Evolutionary conservation across 129 eudicot species (phyloP).

Genomic region (Lonicera japonica): DNA sequence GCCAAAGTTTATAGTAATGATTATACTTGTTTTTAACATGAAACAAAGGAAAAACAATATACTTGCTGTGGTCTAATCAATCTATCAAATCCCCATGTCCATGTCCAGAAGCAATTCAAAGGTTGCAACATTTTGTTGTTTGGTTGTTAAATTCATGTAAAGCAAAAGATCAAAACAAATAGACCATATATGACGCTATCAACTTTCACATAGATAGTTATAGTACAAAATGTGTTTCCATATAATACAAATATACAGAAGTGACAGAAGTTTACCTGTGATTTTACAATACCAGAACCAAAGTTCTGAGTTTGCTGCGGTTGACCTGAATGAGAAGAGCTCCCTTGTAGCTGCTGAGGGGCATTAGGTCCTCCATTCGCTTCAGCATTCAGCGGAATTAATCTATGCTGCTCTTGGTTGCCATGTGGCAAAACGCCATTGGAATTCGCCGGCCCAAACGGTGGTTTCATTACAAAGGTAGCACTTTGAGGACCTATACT

Average conservation of each 20-base stretch:
- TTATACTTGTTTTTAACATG: too few species aligned
- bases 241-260: not conserved
- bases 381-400: constrained; percentile 6
- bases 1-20: too few species aligned
- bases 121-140: not conserved
- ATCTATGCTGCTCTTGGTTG: constrained; percentile 29
- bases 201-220: too few species aligned
- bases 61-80: not conserved
- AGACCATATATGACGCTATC: not conserved
- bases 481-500: constrained; percentile 32
- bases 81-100: not conserved
- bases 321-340: constrained; percentile 28
- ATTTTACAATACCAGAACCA: constrained; percentile 16
- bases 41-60: too few species aligned
- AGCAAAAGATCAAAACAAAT: not conserved
- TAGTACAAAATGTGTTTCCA: too few species aligned
- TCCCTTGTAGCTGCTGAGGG: constrained; percentile 34
- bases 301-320: constrained; percentile 29
- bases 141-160: not conserved
- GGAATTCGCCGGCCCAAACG: constrained; percentile 20
- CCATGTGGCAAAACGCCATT: constrained; percentile 25
- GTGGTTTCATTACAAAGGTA: constrained; percentile 33
- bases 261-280: constrained; percentile 33
- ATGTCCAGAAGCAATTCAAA: not conserved
- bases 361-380: constrained; percentile 19